phyloP scores from a whole-genome alignment of 139 green algal species.

The Volvox africanus region DNA sequence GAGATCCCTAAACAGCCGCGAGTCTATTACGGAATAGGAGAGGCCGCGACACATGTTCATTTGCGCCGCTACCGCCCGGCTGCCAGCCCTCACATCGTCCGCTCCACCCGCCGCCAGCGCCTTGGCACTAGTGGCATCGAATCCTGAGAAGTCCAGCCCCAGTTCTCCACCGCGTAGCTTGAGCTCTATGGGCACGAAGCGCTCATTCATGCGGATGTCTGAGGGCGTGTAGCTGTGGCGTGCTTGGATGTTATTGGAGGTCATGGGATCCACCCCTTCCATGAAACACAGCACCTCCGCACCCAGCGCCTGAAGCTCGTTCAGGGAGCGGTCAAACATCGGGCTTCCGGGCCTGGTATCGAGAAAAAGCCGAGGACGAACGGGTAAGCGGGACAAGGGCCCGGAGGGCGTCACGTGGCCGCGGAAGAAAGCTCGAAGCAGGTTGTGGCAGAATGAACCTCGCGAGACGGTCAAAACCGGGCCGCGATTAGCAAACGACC shows the following conservation, averaged over 20 bases:
- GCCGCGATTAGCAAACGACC: too few species aligned
- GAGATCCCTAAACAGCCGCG: too few species aligned
- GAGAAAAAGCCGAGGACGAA: too few species aligned
- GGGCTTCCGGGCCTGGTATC: slow-evolving; percentile 43
- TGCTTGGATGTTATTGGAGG: slow-evolving; percentile 57
- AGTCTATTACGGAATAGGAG: too few species aligned
- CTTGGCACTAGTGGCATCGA: slow-evolving; percentile 41
- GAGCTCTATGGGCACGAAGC: slow-evolving; percentile 54
- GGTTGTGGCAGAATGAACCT: too few species aligned
- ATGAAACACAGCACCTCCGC: slow-evolving; percentile 58
- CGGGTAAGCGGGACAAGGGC: too few species aligned
- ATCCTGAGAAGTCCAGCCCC: slow-evolving; percentile 50
- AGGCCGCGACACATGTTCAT: too few species aligned
- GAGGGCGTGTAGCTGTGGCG: slow-evolving; percentile 44
- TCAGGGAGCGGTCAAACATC: slow-evolving; percentile 58
- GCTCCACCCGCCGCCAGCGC: slow-evolving; percentile 7
- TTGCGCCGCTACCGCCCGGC: too few species aligned
- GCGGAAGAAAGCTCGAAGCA: too few species aligned
- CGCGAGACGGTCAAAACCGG: too few species aligned
- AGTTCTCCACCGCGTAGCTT: slow-evolving; percentile 37
- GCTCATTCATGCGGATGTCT: slow-evolving; percentile 64
- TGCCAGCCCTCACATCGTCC: neutral
- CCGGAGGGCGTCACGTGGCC: too few species aligned
- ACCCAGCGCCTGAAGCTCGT: slow-evolving; percentile 49
- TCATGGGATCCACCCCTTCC: slow-evolving; percentile 63